Evolutionary conservation across 2,329 filamentous ascomycete genomes (phyloP).

Genomic region (Tolypocladium tundrense): DNA sequence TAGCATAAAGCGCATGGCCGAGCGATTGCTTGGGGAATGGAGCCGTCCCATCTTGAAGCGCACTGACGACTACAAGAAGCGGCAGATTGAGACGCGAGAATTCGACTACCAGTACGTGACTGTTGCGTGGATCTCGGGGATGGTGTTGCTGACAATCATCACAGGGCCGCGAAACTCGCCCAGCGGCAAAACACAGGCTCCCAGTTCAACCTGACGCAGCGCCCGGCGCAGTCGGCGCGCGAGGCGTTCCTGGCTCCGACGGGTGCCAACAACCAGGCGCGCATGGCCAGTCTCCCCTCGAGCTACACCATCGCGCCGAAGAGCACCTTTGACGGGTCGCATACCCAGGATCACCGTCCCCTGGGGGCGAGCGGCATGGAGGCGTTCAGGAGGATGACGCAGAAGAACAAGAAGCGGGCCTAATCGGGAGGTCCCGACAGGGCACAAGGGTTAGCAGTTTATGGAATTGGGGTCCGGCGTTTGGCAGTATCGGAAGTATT

Average conservation of each 20-base stretch:
- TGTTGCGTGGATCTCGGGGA: not conserved
- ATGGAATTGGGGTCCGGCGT: not conserved
- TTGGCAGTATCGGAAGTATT: not conserved
- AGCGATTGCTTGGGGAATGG: conserved; percentile 90
- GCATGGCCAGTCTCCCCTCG: conserved; percentile 41
- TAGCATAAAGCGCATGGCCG: conserved; percentile 85
- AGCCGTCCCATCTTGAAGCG: conserved; percentile 87
- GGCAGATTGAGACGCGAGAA: conserved; percentile 52
- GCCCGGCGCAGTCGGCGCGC: conserved; percentile 30
- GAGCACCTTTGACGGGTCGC: conserved; percentile 48
- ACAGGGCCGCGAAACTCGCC: conserved; percentile 42
- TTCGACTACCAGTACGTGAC: conserved; percentile 51
- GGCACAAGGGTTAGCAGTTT: not conserved
- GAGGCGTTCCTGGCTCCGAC: conserved; percentile 47
- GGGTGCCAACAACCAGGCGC: conserved; percentile 44
- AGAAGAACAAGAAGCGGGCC: conserved; percentile 47
- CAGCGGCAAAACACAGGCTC: conserved; percentile 38
- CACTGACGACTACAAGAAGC: conserved; percentile 90
- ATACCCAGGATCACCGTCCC: conserved; percentile 43
- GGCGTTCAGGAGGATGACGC: conserved; percentile 56
- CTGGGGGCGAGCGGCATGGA: conserved; percentile 54
- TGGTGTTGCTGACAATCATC: conserved; percentile 2
- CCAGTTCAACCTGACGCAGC: conserved; percentile 40
- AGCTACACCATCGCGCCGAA: conserved; percentile 51
- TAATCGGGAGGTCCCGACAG: not conserved